Evolutionary conservation across 768 basidiomycete genomes (phyloP), one percentile per base, ranked within the genome.

Genomic region (Termitomyces sp.): DNA sequence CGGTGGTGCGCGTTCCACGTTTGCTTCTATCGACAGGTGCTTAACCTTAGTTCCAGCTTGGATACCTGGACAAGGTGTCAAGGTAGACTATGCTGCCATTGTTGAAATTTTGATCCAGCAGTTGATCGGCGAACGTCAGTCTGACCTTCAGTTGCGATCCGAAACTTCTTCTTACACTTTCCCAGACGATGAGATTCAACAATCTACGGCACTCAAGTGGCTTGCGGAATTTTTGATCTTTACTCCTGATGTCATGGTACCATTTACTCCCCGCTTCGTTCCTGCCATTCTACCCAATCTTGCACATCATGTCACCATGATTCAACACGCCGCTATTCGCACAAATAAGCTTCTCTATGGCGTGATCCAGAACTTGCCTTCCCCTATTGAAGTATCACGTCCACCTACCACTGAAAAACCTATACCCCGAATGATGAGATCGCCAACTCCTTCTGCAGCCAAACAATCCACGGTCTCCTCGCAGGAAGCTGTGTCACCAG

Each of bases 181-280:
- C 60, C 56, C 65, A 94, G 97, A 98, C 68, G 92, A 94, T 63
- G 95, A 96, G 70, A 92, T 96, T 34, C 95, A 97, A 65, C 94
- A 97, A 67, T 92, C 92, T 0, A 96, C 92, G 0, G 92, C 95
- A n/a, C 81, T 99, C 15, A 81, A 85, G 62, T 99, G 97, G 97
- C 78, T 99, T 29, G 85, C 92, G 6, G 93, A 95, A 65, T 94
- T 98, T 74, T 77, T 98, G 37, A 81, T 78, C 52, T 94, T 98
- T 67, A 89, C 88, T 1, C 87, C 91, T 57, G 92, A 95, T 70
- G 93, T 96, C 57, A 92, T 98, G 82, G 85, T 98, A 32, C 91
- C 92, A 2, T 97, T 97, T 70, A 94, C 94, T 0, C 95, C 97
- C 1, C 87, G 93, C 45, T 86, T 99, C 49, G 89, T 99, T 48